Conservation (phyloP, 2,329 filamentous ascomycete genomes). For the Sarocladiaceae sp. region DNA sequence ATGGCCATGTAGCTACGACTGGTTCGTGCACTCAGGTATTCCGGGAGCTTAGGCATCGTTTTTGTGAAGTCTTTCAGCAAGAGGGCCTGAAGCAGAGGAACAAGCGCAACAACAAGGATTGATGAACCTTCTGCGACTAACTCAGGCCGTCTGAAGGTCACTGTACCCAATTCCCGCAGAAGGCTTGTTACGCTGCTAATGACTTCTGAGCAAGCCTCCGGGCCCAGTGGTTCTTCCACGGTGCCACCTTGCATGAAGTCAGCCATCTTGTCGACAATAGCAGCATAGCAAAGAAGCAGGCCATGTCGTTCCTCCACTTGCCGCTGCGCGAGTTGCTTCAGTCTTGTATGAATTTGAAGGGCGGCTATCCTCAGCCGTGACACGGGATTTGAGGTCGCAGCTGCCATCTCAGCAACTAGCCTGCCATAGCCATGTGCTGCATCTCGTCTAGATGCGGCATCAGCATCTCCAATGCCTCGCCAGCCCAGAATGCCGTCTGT, state of each 20-base stretch:
- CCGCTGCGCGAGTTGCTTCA: conserved; percentile 40
- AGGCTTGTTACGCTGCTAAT: conserved; percentile 24
- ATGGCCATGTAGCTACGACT: background rate
- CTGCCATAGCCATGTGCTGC: conserved; percentile 64
- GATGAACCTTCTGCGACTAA: conserved; percentile 57
- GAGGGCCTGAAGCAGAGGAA: conserved; percentile 40
- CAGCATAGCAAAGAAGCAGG: conserved; percentile 54
- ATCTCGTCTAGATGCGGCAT: conserved; percentile 64
- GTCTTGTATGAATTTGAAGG: conserved; percentile 33
- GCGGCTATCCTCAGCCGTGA: conserved; percentile 28
- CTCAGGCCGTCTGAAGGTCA: conserved; percentile 53
- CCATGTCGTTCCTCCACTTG: conserved; percentile 68
- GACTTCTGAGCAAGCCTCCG: conserved; percentile 22
- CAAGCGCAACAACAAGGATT: conserved; percentile 47
- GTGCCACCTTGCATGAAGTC: conserved; percentile 9
- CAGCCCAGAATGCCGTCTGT: conserved; percentile 69
- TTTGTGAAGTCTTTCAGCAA: conserved; percentile 13
- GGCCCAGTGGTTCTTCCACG: background rate
- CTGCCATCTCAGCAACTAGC: conserved; percentile 37
- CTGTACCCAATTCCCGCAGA: conserved; percentile 33
- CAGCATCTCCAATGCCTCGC: conserved; percentile 80
- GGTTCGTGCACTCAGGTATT: background rate
- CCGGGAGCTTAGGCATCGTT: background rate
- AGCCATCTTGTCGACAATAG: conserved; percentile 45
- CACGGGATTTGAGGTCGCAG: conserved; percentile 18